Evolutionary conservation across 148 eudicot genomes (phyloP).

Genomic region (Rheum nobile): DNA sequence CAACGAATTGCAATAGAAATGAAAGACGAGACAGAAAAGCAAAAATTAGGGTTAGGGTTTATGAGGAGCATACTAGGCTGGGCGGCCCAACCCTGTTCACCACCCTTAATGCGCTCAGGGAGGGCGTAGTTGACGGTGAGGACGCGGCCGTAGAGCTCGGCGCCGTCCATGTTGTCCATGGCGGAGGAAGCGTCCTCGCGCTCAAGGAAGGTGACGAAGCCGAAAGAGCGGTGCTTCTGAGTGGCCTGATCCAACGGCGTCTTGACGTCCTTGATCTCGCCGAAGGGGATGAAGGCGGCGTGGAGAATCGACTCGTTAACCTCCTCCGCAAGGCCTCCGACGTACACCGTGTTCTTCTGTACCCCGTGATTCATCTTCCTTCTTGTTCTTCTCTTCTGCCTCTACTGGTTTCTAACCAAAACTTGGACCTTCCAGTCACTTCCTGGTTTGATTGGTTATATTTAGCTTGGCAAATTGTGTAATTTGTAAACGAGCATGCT

Average conservation of each 20-base stretch:
- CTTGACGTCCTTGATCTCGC: constrained; percentile 93
- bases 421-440: background rate
- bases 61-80: constrained; percentile 63
- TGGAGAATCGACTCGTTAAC: constrained; percentile 79
- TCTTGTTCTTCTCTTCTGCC: background rate
- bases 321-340: constrained; percentile 92
- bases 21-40: background rate
- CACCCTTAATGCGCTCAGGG: constrained; percentile 91
- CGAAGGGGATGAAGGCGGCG: constrained; percentile 91
- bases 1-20: background rate
- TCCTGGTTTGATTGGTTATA: too few species aligned
- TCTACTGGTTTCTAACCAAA: background rate
- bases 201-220: constrained; percentile 86
- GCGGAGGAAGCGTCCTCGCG: constrained; percentile 90
- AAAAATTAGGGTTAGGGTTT: constrained; percentile 6
- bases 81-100: constrained; percentile 99
- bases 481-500: too few species aligned
- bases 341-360: constrained; percentile 95
- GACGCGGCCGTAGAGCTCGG: constrained; percentile 91
- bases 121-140: constrained; percentile 91
- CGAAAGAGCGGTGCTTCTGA: constrained; percentile 90
- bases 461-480: too few species aligned
- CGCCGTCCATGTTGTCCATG: constrained; percentile 97
- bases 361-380: constrained; percentile 47
- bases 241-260: constrained; percentile 91